A percentile compares a stretch with the other conserved stretches of the same genome.
Conservation (phyloP, 306 rosid species). For the Corylus heterophylla region DNA sequence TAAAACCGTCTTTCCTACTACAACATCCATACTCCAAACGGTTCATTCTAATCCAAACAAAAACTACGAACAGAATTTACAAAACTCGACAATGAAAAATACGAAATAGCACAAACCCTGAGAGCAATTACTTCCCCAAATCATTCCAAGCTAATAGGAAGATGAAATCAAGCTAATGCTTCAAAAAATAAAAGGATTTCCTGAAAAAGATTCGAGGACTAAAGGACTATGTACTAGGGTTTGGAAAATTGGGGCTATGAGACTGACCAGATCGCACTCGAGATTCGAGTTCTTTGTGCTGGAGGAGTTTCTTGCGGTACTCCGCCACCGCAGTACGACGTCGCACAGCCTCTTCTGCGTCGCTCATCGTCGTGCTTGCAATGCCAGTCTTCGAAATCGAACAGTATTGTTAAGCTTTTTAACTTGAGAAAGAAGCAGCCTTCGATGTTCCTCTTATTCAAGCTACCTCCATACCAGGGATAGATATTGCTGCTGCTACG, state of each 20-base stretch:
- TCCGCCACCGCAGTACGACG: constrained; percentile 68
- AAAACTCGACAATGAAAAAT: not conserved
- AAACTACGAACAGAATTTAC: not conserved
- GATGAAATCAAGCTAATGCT: not conserved
- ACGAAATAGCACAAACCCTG: not conserved
- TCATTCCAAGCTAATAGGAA: not conserved
- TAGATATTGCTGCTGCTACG: not conserved
- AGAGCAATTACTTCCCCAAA: not conserved
- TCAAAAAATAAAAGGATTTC: not conserved
- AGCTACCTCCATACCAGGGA: not conserved
- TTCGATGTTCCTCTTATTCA: too few relatives aligned
- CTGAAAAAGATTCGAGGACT: not conserved
- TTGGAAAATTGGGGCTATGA: not conserved
- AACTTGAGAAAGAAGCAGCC: not conserved
- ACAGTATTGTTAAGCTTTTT: not conserved
- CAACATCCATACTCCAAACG: not conserved
- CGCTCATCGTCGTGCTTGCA: constrained; percentile 45
- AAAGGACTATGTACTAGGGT: constrained; percentile 6
- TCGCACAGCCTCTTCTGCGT: constrained; percentile 64
- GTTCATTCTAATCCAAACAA: not conserved
- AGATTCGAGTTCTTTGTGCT: constrained; percentile 86
- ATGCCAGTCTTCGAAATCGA: not conserved
- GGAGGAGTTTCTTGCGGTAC: constrained; percentile 80
- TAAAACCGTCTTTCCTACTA: not conserved
- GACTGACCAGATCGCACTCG: constrained; percentile 80